Base-by-base conservation (phyloP, 345 rosid species). In the Sonneratia caseolaris region DNA sequence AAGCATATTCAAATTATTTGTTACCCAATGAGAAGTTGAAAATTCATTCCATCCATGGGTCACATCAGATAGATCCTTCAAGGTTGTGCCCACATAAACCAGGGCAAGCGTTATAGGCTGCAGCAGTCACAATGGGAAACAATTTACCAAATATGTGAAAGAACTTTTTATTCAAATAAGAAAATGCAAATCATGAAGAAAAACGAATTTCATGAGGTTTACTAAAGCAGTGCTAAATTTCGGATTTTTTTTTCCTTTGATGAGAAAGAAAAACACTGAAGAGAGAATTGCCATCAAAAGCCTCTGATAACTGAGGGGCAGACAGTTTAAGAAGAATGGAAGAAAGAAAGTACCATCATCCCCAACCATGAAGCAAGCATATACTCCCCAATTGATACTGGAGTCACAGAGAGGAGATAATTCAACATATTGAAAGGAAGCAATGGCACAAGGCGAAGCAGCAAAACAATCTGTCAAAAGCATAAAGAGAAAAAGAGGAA, bases 341-440 rank as follows among this genome's bases (percentile, higher is more conserved):
- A 32, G 47, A 49, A 13, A 71, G 53, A 55, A 70, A 48, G 74
- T 89, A 95, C 98, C 99, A 92, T 88, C 99, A 95, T 95, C 78
- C 99, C 99, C 77, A 95, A 65, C 99, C 99, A 95, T 72, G 99
- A 90, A 71, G 97, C 96, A 82, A 95, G 91, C 85, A 89, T 83
- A 84, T 95, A 95, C 73, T 87, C 87, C 32, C 84, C 90, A 37
- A 90, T 24, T n/a, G 90, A 71, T 68, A 92, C 90, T 38, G 99
- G 97, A 43, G 99, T 95, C 62, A 95, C 94, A 19, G 99, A 95
- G 66, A 95, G 83, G 62, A 95, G 90, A 88, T 95, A 95, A 82
- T 95, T 95, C 87, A 95, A 79, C 87, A 95, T 85, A 83, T 82
- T 92, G 78, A 95, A 95, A 4, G 99, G 99, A 67, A 95, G 90